phyloP scores from a whole-genome alignment of 1,284 basidiomycete species.

The Stereum hirsutum region DNA sequence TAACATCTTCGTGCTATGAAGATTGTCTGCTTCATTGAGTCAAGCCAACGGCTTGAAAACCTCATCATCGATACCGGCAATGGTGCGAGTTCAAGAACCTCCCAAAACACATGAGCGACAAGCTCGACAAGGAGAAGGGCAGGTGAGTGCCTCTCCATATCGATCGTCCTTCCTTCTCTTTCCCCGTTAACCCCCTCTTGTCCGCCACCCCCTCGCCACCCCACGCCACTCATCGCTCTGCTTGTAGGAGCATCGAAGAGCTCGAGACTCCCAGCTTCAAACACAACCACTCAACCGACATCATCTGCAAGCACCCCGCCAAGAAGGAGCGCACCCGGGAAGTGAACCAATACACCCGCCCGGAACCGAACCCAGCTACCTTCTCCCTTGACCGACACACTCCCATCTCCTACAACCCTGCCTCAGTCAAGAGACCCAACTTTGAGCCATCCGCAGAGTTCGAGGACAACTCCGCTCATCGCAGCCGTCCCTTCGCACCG shows the following conservation, averaged over 20 bases:
- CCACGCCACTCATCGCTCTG: slow-evolving; percentile 4
- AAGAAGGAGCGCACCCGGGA: slow-evolving; percentile 74
- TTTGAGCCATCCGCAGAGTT: slow-evolving; percentile 60
- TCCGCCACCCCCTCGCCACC: slow-evolving; percentile 6
- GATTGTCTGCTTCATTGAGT: slow-evolving; percentile 78
- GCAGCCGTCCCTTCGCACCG: slow-evolving; percentile 28
- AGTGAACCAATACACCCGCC: slow-evolving; percentile 49
- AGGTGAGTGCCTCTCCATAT: slow-evolving; percentile 54
- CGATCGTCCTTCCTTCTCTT: no score
- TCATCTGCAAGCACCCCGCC: slow-evolving; percentile 66
- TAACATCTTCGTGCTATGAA: no score
- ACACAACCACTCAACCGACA: slow-evolving; percentile 62
- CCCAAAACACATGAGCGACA: slow-evolving; percentile 77
- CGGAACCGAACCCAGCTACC: slow-evolving; percentile 68
- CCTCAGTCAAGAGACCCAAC: slow-evolving; percentile 60
- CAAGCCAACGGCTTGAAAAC: slow-evolving; percentile 77
- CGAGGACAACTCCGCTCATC: slow-evolving; percentile 35
- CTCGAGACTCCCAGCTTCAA: slow-evolving; percentile 72
- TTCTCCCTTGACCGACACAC: slow-evolving; percentile 68
- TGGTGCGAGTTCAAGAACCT: slow-evolving; percentile 79
- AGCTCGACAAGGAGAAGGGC: slow-evolving; percentile 82
- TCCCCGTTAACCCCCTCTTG: no score
- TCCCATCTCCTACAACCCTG: slow-evolving; percentile 31
- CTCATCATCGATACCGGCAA: slow-evolving; percentile 83
- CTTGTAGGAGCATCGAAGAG: slow-evolving; percentile 62